A percentile compares a stretch with the other conserved stretches of the same genome.
These are phyloP conservation scores for Aspergillus eucalypticola DNA, from an alignment of 2,329 filamentous ascomycete genomes.

Conservation along the genomic window DNA sequence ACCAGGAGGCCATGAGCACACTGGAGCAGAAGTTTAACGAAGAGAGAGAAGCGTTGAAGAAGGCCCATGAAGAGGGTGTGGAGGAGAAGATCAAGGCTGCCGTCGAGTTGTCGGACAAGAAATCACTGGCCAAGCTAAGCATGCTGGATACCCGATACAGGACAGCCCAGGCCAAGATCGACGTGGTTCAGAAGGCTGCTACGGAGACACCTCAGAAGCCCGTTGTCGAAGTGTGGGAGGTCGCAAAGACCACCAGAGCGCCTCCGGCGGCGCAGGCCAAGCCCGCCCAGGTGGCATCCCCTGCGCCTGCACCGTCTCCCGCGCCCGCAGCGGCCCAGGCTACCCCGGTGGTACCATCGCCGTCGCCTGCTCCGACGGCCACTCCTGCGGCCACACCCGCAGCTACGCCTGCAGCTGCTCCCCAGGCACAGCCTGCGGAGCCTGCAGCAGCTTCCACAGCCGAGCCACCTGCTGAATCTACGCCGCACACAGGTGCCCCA, in stretches of 20 bases:
- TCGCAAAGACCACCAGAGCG: slow-evolving; percentile 69
- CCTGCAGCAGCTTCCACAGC: slow-evolving; percentile 11
- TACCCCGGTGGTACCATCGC: slow-evolving; percentile 10
- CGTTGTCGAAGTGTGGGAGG: slow-evolving; percentile 82
- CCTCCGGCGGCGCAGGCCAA: slow-evolving; percentile 40
- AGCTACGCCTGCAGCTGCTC: not conserved
- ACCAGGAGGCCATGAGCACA: slow-evolving; percentile 40
- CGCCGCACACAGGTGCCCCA: slow-evolving; percentile 18
- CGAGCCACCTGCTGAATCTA: slow-evolving; percentile 14
- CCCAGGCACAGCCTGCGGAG: slow-evolving; percentile 15
- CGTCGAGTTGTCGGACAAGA: slow-evolving; percentile 72
- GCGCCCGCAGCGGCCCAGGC: slow-evolving; percentile 14
- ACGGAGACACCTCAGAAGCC: slow-evolving; percentile 81
- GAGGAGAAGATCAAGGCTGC: slow-evolving; percentile 61
- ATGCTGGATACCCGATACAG: slow-evolving; percentile 72
- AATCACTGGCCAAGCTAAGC: slow-evolving; percentile 71
- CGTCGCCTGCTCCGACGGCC: slow-evolving; percentile 12
- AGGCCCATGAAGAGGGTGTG: slow-evolving; percentile 56
- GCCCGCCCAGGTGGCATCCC: slow-evolving; percentile 24
- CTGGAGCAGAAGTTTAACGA: slow-evolving; percentile 42
- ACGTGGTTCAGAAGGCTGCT: slow-evolving; percentile 77
- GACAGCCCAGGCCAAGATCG: slow-evolving; percentile 68
- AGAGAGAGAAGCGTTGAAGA: slow-evolving; percentile 44
- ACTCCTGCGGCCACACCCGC: slow-evolving; percentile 1
- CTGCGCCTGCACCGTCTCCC: slow-evolving; percentile 11